Percentiles rank a stretch among this genome's conserved stretches.
Evolutionary conservation across 1,139 yeast species (phyloP).

Genomic region (Suhomyces taliae): DNA sequence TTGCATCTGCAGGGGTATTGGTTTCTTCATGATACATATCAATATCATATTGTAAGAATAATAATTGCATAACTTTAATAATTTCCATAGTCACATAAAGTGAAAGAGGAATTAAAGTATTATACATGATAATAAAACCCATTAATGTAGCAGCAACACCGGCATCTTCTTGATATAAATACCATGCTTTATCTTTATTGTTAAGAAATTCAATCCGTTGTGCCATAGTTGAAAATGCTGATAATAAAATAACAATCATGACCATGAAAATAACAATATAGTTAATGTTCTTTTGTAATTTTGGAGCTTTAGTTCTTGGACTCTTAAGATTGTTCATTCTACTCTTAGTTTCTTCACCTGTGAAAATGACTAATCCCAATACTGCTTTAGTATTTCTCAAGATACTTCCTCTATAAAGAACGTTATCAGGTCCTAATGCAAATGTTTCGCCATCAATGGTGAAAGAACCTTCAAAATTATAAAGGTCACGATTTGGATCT

Average conservation of each 20-base stretch:
- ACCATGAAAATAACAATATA: constrained; percentile 88
- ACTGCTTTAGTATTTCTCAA: constrained; percentile 75
- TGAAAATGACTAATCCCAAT: constrained; percentile 80
- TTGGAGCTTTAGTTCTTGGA: constrained; percentile 91
- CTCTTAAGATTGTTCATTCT: constrained; percentile 91
- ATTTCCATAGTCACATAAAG: constrained; percentile 96
- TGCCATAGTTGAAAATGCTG: constrained; percentile 83
- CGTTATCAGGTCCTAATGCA: constrained; percentile 77
- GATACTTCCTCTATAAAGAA: constrained; percentile 85
- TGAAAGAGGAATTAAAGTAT: constrained; percentile 91
- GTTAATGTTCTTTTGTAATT: constrained; percentile 80
- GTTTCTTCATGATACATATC: constrained; percentile 89
- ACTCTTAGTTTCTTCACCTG: constrained; percentile 95
- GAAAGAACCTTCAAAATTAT: constrained; percentile 85
- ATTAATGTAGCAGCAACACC: constrained; percentile 90
- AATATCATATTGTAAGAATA: constrained; percentile 80
- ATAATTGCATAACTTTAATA: constrained; percentile 82
- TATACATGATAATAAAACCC: constrained; percentile 97
- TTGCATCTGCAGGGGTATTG: constrained; percentile 91
- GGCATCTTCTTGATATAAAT: constrained; percentile 66
- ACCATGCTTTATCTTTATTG: constrained; percentile 65
- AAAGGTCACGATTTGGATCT: constrained; percentile 88
- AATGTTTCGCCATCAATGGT: constrained; percentile 29
- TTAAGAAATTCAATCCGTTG: constrained; percentile 54
- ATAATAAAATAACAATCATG: constrained; percentile 65